Conservation (phyloP, 441 rosid species). For the Dalechampia spathulata region DNA sequence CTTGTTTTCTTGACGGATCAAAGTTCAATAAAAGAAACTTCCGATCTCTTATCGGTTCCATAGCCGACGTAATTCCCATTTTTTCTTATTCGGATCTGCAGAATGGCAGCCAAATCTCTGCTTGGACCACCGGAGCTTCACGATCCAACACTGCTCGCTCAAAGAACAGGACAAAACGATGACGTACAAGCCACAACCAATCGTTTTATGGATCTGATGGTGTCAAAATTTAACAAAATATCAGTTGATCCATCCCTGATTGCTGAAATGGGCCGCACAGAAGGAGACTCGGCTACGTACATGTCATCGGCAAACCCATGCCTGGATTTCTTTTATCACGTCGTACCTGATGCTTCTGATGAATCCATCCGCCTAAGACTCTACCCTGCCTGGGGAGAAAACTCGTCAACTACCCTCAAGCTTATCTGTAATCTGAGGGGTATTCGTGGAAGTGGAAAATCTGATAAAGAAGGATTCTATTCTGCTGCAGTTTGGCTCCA, state of each 20-base stretch:
- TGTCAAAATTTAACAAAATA: conserved; percentile 28
- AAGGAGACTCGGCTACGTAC: not conserved
- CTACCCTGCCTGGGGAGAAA: not conserved
- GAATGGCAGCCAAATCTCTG: conserved; percentile 11
- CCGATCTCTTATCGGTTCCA: too few species aligned
- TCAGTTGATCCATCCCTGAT: not conserved
- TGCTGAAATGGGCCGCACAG: not conserved
- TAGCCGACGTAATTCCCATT: too few species aligned
- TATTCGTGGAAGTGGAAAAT: not conserved
- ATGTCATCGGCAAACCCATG: not conserved
- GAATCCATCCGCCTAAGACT: not conserved
- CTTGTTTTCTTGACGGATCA: too few species aligned
- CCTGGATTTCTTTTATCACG: not conserved
- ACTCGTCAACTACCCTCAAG: not conserved
- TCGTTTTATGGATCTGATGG: conserved; percentile 34
- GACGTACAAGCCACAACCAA: not conserved
- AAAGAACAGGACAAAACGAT: not conserved
- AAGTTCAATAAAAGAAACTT: too few species aligned
- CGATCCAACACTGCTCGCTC: not conserved
- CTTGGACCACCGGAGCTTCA: conserved; percentile 42
- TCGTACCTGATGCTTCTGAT: not conserved
- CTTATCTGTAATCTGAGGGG: not conserved
- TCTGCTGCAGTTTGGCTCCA: conserved; percentile 5
- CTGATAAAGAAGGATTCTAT: not conserved
- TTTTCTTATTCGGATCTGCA: not conserved